Conservation (phyloP, 164 flowering plant species). For the Santalum album region DNA sequence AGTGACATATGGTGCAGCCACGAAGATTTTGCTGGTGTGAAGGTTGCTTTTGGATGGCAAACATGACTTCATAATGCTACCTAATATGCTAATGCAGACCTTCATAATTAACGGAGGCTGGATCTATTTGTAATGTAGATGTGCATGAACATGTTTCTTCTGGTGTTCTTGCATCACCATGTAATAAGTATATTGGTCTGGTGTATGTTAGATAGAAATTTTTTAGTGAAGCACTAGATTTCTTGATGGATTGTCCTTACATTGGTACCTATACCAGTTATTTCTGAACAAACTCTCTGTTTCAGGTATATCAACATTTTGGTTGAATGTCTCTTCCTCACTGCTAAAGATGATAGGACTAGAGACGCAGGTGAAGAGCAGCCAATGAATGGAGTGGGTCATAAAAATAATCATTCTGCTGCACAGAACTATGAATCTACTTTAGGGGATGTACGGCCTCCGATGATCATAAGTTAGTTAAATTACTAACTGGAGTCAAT, state of each 20-base stretch:
- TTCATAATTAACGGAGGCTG: no score
- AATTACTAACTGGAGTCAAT: constrained; percentile 16
- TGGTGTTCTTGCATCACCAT: no score
- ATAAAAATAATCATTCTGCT: constrained; percentile 8
- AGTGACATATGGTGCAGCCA: no score
- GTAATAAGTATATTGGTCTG: no score
- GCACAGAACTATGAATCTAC: constrained; percentile 16
- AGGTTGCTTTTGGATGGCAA: no score
- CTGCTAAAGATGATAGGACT: constrained; percentile 25
- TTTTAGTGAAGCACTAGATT: no score
- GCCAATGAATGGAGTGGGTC: constrained; percentile 17
- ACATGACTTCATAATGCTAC: no score
- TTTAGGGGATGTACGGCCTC: constrained; percentile 15
- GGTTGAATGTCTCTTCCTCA: constrained; percentile 57
- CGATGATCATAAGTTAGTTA: constrained; percentile 21
- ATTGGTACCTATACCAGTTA: not conserved
- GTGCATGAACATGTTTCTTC: no score
- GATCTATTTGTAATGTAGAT: no score
- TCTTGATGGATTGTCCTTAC: not conserved
- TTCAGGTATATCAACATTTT: constrained; percentile 83
- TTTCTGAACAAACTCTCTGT: constrained; percentile 1
- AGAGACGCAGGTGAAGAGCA: constrained; percentile 18
- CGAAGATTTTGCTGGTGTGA: no score
- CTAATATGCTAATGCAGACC: no score
- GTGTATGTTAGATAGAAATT: no score